These are phyloP conservation scores for grape (Vitis vinifera) DNA, from an alignment of 164 flowering plant genomes.

Conservation along the genomic window DNA sequence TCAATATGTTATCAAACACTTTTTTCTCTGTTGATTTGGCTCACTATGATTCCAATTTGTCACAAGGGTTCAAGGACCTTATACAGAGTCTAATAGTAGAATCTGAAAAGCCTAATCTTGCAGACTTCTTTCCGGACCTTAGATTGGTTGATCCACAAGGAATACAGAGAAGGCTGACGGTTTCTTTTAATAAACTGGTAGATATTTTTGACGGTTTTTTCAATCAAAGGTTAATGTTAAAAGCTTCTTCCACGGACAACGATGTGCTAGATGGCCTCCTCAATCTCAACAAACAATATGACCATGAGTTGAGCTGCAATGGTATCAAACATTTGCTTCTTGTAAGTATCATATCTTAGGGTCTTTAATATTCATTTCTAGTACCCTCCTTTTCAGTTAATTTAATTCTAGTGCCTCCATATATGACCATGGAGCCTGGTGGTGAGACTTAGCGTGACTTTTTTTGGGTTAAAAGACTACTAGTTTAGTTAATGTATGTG, in stretches of 20 bases:
- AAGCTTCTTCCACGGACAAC: background rate
- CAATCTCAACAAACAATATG: constrained; percentile 11
- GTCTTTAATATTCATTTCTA: too few relatives aligned
- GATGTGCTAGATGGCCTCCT: constrained; percentile 29
- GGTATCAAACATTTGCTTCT: constrained; percentile 8
- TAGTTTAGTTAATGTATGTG: too few relatives aligned
- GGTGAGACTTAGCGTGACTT: too few relatives aligned
- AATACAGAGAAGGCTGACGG: constrained; percentile 1
- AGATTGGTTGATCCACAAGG: constrained; percentile 29
- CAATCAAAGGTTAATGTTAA: constrained; percentile 7
- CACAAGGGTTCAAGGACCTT: constrained; percentile 23
- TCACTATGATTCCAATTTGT: constrained; percentile 2
- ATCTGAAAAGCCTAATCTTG: constrained; percentile 23
- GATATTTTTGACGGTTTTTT: constrained; percentile 19
- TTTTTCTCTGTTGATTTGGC: constrained; percentile 33
- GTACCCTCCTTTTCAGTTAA: too few relatives aligned
- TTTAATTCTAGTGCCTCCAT: too few relatives aligned
- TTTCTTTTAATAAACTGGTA: constrained; percentile 7
- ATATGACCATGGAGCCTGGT: too few relatives aligned
- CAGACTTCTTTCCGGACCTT: constrained; percentile 29
- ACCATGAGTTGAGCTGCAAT: constrained; percentile 3
- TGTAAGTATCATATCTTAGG: background rate
- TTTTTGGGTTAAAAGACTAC: too few relatives aligned
- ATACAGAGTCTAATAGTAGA: constrained; percentile 17
- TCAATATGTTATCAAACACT: constrained; percentile 33